These are phyloP conservation scores for Pachysandra terminalis DNA, from an alignment of 164 flowering plant genomes.

Conservation along the genomic window DNA sequence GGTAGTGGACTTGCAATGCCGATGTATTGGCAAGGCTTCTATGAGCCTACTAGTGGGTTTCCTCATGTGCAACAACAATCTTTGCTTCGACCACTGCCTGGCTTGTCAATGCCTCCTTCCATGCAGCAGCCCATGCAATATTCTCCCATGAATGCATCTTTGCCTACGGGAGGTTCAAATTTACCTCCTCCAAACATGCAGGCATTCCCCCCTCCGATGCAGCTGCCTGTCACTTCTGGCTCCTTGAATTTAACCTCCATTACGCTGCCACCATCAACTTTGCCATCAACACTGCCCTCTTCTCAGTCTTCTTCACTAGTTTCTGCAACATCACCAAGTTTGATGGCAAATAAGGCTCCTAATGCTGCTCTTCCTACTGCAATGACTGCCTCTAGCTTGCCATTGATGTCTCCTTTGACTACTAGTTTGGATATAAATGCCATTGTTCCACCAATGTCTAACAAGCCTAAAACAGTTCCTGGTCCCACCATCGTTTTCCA, in stretches of 20 bases:
- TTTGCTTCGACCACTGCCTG: conserved; percentile 71
- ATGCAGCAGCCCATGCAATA: conserved; percentile 77
- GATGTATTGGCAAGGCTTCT: conserved; percentile 90
- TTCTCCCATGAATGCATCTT: conserved; percentile 48
- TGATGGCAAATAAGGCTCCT: conserved; percentile 43
- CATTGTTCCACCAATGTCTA: conserved; percentile 34
- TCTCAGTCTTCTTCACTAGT: conserved; percentile 34
- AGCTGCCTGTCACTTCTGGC: conserved; percentile 32
- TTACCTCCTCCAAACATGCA: conserved; percentile 31
- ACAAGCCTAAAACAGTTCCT: conserved; percentile 39
- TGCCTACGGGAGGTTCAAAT: conserved; percentile 41
- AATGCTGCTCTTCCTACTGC: conserved; percentile 30
- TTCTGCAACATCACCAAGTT: conserved; percentile 37
- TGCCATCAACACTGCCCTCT: conserved; percentile 41
- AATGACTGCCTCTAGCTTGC: conserved; percentile 30
- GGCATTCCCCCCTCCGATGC: conserved; percentile 40
- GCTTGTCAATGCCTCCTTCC: conserved; percentile 60
- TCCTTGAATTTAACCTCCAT: conserved; percentile 35
- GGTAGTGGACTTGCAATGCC: conserved; percentile 71
- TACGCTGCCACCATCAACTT: conserved; percentile 20
- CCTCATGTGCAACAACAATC: conserved; percentile 71
- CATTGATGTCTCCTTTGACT: conserved; percentile 33
- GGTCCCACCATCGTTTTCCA: conserved; percentile 38
- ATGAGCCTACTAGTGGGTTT: conserved; percentile 68
- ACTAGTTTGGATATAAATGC: conserved; percentile 36